Percentiles rank a stretch among this genome's conserved stretches.
phyloP scores from a whole-genome alignment of 1,139 yeast species.

The Torulaspora globosa region DNA sequence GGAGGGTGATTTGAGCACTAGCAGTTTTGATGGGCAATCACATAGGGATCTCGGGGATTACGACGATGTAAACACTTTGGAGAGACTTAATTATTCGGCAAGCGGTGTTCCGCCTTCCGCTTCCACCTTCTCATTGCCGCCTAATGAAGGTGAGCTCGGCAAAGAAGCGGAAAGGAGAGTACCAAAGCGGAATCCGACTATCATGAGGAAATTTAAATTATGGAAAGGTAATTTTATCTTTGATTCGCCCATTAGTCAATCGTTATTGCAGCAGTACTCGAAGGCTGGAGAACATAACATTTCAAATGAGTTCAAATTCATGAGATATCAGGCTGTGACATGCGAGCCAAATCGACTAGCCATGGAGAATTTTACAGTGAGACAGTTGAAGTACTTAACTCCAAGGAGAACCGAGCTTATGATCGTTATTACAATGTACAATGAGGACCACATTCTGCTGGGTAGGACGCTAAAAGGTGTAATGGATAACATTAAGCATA shows the following conservation, averaged over 20 bases:
- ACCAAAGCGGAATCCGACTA: slow-evolving; percentile 29
- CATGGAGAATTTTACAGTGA: slow-evolving; percentile 67
- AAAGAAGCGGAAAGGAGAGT: slow-evolving; percentile 11
- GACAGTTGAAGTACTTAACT: slow-evolving; percentile 61
- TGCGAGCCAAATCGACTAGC: slow-evolving; percentile 77
- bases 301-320: slow-evolving; percentile 68
- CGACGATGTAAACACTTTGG: slow-evolving; percentile 28
- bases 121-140: slow-evolving; percentile 20
- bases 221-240: slow-evolving; percentile 59
- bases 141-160: slow-evolving; percentile 21
- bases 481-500: slow-evolving; percentile 83
- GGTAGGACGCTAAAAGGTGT: slow-evolving; percentile 92
- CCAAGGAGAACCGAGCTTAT: slow-evolving; percentile 85
- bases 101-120: slow-evolving; percentile 17
- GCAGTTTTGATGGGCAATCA: slow-evolving; percentile 16
- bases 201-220: slow-evolving; percentile 34
- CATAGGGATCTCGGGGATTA: slow-evolving; percentile 33
- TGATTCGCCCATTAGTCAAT: slow-evolving; percentile 61
- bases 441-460: slow-evolving; percentile 81
- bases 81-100: slow-evolving; percentile 21
- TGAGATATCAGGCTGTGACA: slow-evolving; percentile 83
- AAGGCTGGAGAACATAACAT: slow-evolving; percentile 37
- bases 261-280: slow-evolving; percentile 48
- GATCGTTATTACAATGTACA: slow-evolving; percentile 88
- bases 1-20: slow-evolving; percentile 17